Evolutionary conservation across 2,329 filamentous ascomycete genomes (phyloP).

Genomic region (Aureobasidium namibiae): DNA sequence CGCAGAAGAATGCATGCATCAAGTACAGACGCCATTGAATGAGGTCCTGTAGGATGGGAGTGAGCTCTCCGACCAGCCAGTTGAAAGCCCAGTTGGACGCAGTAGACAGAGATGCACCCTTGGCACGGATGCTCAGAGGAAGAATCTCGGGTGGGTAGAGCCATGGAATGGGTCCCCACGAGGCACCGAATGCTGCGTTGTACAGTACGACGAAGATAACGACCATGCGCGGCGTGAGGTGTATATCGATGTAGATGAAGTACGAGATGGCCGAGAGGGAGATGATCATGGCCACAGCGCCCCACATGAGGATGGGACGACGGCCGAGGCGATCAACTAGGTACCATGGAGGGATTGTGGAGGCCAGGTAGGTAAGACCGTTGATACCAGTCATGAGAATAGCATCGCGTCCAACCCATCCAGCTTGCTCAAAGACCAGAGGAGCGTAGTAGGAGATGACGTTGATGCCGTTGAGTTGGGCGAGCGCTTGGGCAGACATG

Average conservation of each 20-base stretch:
- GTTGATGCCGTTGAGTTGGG: slow-evolving; percentile 97
- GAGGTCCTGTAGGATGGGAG: slow-evolving; percentile 80
- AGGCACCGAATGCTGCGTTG: slow-evolving; percentile 92
- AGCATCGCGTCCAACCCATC: slow-evolving; percentile 85
- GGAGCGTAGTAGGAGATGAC: slow-evolving; percentile 99
- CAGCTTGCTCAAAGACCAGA: slow-evolving; percentile 90
- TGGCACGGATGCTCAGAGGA: slow-evolving; percentile 90
- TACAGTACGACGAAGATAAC: slow-evolving; percentile 97
- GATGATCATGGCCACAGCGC: slow-evolving; percentile 80
- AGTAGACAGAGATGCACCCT: slow-evolving; percentile 92
- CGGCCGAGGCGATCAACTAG: slow-evolving; percentile 88
- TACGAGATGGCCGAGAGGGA: slow-evolving; percentile 87
- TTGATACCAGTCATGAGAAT: slow-evolving; percentile 98
- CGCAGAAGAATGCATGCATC: slow-evolving; percentile 94
- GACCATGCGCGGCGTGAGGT: slow-evolving; percentile 70
- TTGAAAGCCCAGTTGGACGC: slow-evolving; percentile 98
- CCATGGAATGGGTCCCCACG: slow-evolving; percentile 98
- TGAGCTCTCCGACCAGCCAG: slow-evolving; percentile 93
- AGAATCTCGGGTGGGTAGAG: slow-evolving; percentile 98
- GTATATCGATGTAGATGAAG: slow-evolving; percentile 83
- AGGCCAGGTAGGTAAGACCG: slow-evolving; percentile 79
- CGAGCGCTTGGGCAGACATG: slow-evolving; percentile 94
- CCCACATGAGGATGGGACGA: slow-evolving; percentile 79
- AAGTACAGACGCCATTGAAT: slow-evolving; percentile 94
- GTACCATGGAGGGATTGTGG: slow-evolving; percentile 95